Evolutionary conservation across 139 green algal species (phyloP).

Genomic region (Volvox africanus): DNA sequence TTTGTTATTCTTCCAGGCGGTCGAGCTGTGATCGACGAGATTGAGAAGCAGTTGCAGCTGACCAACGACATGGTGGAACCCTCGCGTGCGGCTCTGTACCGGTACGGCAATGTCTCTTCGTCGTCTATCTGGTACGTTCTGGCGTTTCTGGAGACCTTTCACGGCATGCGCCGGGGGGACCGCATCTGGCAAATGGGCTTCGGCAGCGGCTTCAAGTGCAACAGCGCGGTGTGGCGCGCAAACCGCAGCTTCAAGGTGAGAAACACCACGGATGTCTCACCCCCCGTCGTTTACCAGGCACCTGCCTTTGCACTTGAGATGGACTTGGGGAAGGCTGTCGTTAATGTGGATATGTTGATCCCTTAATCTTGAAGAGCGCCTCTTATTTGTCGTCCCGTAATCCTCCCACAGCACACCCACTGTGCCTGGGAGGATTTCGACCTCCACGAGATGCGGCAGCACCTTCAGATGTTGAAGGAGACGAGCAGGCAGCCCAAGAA

Average conservation of each 20-base stretch:
- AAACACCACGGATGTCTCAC: not conserved
- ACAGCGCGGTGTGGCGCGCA: constrained; percentile 91
- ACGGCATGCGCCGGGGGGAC: constrained; percentile 78
- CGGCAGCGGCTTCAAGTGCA: constrained; percentile 97
- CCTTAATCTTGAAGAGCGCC: no score
- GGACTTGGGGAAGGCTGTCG: no score
- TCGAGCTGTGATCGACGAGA: constrained; percentile 94
- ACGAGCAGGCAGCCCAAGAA: no score
- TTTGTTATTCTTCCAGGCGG: constrained; percentile 62
- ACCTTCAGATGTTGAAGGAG: constrained; percentile 47
- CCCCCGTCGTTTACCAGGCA: no score
- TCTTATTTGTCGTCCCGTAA: not conserved
- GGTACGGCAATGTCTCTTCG: constrained; percentile 90
- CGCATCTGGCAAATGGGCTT: constrained; percentile 94
- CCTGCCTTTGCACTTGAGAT: no score
- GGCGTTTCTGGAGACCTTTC: constrained; percentile 79
- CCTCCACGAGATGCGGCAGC: constrained; percentile 62
- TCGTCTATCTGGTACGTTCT: constrained; percentile 88
- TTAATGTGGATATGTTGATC: no score
- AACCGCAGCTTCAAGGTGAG: constrained; percentile 70
- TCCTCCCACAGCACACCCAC: constrained; percentile 43
- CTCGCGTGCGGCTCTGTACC: constrained; percentile 83
- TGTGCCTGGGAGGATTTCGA: constrained; percentile 68
- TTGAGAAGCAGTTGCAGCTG: constrained; percentile 94
- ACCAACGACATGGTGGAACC: constrained; percentile 76